Conservation (phyloP, 1,284 basidiomycete species). For the Ustilago shanxiensis region DNA sequence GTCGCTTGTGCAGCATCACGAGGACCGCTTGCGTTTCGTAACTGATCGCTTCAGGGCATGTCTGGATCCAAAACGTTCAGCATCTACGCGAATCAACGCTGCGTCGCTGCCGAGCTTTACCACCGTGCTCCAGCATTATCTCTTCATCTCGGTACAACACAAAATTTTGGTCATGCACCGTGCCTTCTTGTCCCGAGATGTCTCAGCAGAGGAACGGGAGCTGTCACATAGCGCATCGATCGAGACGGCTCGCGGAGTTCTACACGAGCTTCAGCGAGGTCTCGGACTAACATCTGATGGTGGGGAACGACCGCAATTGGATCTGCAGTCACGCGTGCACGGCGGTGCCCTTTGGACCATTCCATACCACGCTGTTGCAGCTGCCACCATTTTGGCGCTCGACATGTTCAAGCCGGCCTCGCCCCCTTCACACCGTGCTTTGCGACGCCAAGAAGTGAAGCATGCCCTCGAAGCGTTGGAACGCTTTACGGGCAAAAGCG, state of each 20-base stretch:
- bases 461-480: constrained; percentile 40
- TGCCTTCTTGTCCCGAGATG: constrained; percentile 49
- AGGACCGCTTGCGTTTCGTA: constrained; percentile 45
- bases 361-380: constrained; percentile 54
- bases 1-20: constrained; percentile 44
- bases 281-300: constrained; percentile 38
- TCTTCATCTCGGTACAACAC: constrained; percentile 55
- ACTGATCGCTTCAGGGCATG: constrained; percentile 50
- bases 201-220: constrained; percentile 33
- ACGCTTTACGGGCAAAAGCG: constrained; percentile 42
- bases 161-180: constrained; percentile 57
- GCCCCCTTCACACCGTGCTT: constrained; percentile 15
- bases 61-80: constrained; percentile 23
- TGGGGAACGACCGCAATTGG: constrained; percentile 38
- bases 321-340: constrained; percentile 48
- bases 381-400: constrained; percentile 49
- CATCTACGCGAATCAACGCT: constrained; percentile 11
- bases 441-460: constrained; percentile 43
- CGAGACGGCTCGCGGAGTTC: constrained; percentile 48
- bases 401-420: constrained; percentile 47
- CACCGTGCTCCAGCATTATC: constrained; percentile 48
- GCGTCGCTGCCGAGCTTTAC: constrained; percentile 40
- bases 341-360: constrained; percentile 57
- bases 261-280: constrained; percentile 49
- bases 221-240: constrained; percentile 46